Evolutionary conservation across 2,329 filamentous ascomycete genomes (phyloP).

Genomic region (Huntiella bhutanensis): DNA sequence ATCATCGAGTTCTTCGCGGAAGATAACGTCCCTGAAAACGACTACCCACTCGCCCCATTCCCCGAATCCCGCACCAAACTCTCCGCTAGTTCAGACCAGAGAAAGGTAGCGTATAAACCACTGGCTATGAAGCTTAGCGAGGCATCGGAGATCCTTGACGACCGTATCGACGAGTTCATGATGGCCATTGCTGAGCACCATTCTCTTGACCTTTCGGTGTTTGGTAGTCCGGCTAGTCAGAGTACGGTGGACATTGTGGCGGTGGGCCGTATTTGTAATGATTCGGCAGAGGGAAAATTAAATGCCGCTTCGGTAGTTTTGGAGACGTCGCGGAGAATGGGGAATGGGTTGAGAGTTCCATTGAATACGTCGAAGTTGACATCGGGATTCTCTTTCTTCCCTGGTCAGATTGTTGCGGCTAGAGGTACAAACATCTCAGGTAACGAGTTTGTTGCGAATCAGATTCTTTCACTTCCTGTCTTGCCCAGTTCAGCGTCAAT

Average conservation of each 20-base stretch:
- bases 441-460: slow-evolving; percentile 58
- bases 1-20: slow-evolving; percentile 55
- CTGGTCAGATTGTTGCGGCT: slow-evolving; percentile 80
- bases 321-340: slow-evolving; percentile 69
- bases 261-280: slow-evolving; percentile 79
- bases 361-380: slow-evolving; percentile 51
- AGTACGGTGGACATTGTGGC: slow-evolving; percentile 75
- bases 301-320: slow-evolving; percentile 73
- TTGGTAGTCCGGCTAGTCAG: slow-evolving; percentile 73
- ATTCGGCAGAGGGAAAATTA: slow-evolving; percentile 67
- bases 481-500: slow-evolving; percentile 57
- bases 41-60: slow-evolving; percentile 53
- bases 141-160: slow-evolving; percentile 81
- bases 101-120: slow-evolving; percentile 80
- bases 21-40: slow-evolving; percentile 43
- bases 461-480: slow-evolving; percentile 57
- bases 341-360: slow-evolving; percentile 64
- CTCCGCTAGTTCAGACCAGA: slow-evolving; percentile 69
- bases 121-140: slow-evolving; percentile 91
- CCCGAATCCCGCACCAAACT: slow-evolving; percentile 64
- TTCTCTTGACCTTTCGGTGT: slow-evolving; percentile 56
- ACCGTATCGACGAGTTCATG: slow-evolving; percentile 81
- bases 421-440: slow-evolving; percentile 76
- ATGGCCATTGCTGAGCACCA: slow-evolving; percentile 56
- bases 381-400: slow-evolving; percentile 64